Evolutionary conservation across 2,329 filamentous ascomycete genomes (phyloP), one percentile per base, ranked within the genome.

Genomic region (Xylaria sp.): DNA sequence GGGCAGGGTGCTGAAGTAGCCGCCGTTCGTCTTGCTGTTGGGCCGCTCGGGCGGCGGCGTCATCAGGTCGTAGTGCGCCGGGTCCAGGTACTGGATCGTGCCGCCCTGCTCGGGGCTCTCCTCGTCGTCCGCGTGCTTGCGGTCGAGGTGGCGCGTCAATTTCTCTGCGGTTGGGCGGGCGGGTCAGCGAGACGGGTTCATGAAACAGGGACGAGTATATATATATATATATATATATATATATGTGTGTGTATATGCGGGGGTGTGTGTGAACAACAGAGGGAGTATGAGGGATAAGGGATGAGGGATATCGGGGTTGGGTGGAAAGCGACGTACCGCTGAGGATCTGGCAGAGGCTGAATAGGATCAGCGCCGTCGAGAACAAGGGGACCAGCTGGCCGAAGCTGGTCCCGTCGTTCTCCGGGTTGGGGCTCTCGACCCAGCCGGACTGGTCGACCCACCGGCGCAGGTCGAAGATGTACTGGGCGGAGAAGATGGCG

Each of bases 341-440:
- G 22, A 72, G 18, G 19, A 64, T 63, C 47, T 71, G 68, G 21
- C 60, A 22, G 22, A 71, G 66, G 34, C 63, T 66, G 38, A 72
- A 72, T 2, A 72, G 7, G 19, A 68, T 65, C 54, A 70, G 37
- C n/a, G 50, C 57, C 3, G 61, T 69, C 13, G 68, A 61, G 11
- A 69, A 61, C n/a, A 72, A 69, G 34, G 70, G 70, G 8, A 72
- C 68, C 8, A 72, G 62, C 57, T 73, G 71, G 2, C 70, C 70
- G 26, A 73, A 73, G 9, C 63, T 67, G 11, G 64, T 65, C 0
- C 64, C 59, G 42, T 72, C 70, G 39, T 57, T 47, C 7, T 50
- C 53, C 1, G 39, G 24, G 9, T 34, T 34, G 29, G 11, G 8
- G 29, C 3, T 13, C 39, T 61, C 7, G 5, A 65, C 62, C 65